phyloP scores from a whole-genome alignment of 805 yeast genomes.

The Candida sonorensis region DNA sequence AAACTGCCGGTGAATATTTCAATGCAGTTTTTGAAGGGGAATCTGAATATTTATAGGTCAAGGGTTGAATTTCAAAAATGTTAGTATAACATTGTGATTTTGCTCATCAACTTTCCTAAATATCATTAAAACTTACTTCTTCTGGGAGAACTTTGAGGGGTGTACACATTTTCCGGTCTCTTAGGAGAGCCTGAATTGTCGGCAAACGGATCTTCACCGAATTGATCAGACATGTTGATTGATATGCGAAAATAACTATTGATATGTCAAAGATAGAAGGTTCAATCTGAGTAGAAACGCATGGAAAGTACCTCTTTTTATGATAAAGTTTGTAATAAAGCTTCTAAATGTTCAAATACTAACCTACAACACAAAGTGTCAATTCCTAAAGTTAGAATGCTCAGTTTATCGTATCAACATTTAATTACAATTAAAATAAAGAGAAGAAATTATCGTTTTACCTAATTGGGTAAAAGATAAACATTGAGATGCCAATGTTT shows the following conservation, averaged over 20 bases:
- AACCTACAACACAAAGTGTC: no score
- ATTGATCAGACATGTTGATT: slow-evolving; percentile 19
- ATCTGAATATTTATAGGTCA: slow-evolving; percentile 1
- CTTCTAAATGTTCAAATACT: no score
- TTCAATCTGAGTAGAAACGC: no score
- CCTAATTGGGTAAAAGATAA: slow-evolving; percentile 12
- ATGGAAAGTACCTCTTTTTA: no score
- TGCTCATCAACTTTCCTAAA: no score
- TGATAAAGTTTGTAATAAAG: no score
- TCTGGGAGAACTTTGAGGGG: slow-evolving; percentile 26
- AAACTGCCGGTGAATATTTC: slow-evolving; percentile 38
- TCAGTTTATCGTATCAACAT: no score
- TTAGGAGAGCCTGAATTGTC: slow-evolving; percentile 22
- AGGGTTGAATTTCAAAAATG: no score
- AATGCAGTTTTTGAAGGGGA: slow-evolving; percentile 32
- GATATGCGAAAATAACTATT: no score
- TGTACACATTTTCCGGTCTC: slow-evolving; percentile 25
- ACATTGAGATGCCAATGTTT: not conserved
- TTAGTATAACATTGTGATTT: no score
- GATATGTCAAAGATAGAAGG: no score
- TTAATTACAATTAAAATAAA: not conserved
- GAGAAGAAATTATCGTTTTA: slow-evolving; percentile 1
- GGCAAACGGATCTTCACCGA: slow-evolving; percentile 21
- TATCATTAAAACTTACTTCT: slow-evolving; percentile 12
- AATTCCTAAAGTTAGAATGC: no score